A percentile compares a stretch with the other conserved stretches of the same genome.
Evolutionary conservation across 2,329 filamentous ascomycete genomes (phyloP).

Genomic region (Colletotrichum cordylinicola): DNA sequence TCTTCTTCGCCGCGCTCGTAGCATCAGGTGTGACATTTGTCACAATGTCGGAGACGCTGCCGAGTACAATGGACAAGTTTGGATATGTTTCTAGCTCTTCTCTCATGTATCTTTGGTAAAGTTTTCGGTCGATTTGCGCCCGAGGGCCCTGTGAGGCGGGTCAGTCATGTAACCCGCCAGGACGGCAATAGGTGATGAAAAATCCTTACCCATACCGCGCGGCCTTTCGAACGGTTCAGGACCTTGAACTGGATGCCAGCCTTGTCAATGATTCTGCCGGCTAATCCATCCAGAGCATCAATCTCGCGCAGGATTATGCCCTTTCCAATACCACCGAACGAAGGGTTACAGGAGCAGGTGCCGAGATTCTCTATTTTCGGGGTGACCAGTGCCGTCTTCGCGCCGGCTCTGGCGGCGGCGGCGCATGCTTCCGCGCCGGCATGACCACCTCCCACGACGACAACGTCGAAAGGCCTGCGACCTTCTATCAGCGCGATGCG

Average conservation of each 20-base stretch:
- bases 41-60: slow-evolving; percentile 92
- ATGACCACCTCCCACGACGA: slow-evolving; percentile 95
- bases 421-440: slow-evolving; percentile 93
- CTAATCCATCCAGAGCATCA: slow-evolving; percentile 90
- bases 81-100: slow-evolving; percentile 81
- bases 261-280: slow-evolving; percentile 89
- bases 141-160: slow-evolving; percentile 69
- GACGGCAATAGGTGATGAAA: not conserved
- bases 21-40: slow-evolving; percentile 63
- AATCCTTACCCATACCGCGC: slow-evolving; percentile 80
- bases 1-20: slow-evolving; percentile 42
- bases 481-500: not conserved
- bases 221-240: slow-evolving; percentile 87
- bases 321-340: slow-evolving; percentile 98
- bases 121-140: slow-evolving; percentile 89
- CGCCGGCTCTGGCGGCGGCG: slow-evolving; percentile 87
- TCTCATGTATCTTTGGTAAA: slow-evolving; percentile 92
- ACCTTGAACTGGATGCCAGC: slow-evolving; percentile 93
- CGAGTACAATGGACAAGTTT: slow-evolving; percentile 81
- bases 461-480: slow-evolving; percentile 79
- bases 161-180: not conserved
- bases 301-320: slow-evolving; percentile 95
- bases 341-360: slow-evolving; percentile 95
- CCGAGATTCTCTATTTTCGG: slow-evolving; percentile 88
- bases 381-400: slow-evolving; percentile 87